Conservation (phyloP, 1,139 yeast genomes). For the Protomyces macrosporus region DNA sequence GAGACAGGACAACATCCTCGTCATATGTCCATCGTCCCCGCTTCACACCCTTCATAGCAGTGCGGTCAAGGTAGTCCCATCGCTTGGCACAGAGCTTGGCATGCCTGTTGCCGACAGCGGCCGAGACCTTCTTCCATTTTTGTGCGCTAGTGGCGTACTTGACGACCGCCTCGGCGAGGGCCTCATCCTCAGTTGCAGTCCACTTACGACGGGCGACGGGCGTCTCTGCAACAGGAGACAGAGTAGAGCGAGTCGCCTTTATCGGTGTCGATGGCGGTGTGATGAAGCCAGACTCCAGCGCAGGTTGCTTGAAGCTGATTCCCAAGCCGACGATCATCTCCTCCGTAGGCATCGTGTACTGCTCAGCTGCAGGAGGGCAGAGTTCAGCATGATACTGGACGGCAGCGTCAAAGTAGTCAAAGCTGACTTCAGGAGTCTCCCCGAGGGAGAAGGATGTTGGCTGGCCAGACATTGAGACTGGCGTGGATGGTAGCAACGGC, state of each 20-base stretch:
- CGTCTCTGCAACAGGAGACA: neutral
- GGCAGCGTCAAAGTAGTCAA: neutral
- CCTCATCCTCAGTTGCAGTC: constrained; percentile 5
- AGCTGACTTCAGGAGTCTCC: neutral
- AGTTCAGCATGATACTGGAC: neutral
- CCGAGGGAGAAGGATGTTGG: too few species aligned
- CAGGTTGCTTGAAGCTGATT: neutral
- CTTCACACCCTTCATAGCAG: constrained; percentile 2
- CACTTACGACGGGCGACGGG: constrained; percentile 4
- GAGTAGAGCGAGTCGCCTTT: neutral
- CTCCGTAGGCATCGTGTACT: neutral
- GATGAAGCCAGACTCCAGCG: neutral
- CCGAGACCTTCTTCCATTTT: constrained; percentile 11
- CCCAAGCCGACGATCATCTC: neutral
- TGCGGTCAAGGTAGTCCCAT: constrained; percentile 3
- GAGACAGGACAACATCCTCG: constrained; percentile 1
- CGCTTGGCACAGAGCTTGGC: constrained; percentile 12
- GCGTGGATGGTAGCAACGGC: neutral
- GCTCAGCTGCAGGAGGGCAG: neutral
- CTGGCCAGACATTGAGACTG: neutral
- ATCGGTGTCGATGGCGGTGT: neutral
- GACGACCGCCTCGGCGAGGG: neutral
- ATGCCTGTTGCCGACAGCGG: neutral
- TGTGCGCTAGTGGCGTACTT: neutral
- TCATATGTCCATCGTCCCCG: constrained; percentile 4